A percentile compares a stretch with the other conserved stretches of the same genome.
Conservation (phyloP, 345 rosid genomes). For the Melastoma malabathricum region DNA sequence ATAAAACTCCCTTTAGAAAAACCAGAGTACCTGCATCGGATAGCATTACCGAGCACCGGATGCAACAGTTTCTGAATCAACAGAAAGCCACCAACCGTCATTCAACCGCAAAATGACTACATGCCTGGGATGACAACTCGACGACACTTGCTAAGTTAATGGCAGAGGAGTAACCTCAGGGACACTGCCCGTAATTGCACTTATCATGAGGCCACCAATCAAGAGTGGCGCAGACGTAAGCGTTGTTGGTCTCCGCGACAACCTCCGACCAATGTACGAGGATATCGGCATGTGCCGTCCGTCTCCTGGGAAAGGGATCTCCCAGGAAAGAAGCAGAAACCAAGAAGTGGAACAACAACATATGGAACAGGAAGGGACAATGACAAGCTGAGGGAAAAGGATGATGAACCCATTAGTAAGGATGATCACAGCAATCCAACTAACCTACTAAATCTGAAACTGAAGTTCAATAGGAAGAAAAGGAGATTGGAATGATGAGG, state of each 20-base stretch:
- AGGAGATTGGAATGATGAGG: too few species aligned
- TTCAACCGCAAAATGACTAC: not conserved
- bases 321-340: conserved; percentile 28
- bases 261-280: conserved; percentile 36
- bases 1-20: not conserved
- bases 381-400: too few species aligned
- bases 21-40: conserved; percentile 41
- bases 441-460: too few species aligned
- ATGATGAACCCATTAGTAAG: too few species aligned
- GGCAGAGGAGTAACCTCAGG: conserved; percentile 80
- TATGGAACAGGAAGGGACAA: too few species aligned
- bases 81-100: not conserved
- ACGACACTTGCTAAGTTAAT: conserved; percentile 48
- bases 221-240: conserved; percentile 79
- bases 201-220: conserved; percentile 99
- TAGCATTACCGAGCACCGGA: conserved; percentile 64
- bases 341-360: conserved; percentile 14
- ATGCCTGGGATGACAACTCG: not conserved
- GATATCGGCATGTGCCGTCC: conserved; percentile 25
- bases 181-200: conserved; percentile 82
- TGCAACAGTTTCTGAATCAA: conserved; percentile 58
- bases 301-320: conserved; percentile 26
- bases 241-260: conserved; percentile 55
- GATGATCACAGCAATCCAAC: too few species aligned
- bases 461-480: too few species aligned